Conservation (phyloP, 2,329 filamentous ascomycete species). For the Claviceps capensis region DNA sequence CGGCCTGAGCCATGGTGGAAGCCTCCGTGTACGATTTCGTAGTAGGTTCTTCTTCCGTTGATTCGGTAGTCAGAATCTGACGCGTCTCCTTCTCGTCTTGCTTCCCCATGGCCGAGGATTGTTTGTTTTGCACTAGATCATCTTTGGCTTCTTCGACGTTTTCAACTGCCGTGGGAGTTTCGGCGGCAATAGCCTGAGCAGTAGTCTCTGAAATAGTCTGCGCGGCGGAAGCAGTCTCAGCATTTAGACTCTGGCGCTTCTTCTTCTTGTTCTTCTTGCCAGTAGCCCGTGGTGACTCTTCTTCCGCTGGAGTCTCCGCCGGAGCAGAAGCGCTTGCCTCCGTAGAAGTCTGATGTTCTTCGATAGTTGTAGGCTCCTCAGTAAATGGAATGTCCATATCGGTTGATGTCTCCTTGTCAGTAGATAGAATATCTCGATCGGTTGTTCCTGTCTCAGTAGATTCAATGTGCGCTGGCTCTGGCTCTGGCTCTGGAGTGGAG, state of each 20-base stretch:
- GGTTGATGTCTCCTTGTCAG: neutral
- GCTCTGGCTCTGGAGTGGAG: neutral
- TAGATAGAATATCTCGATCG: neutral
- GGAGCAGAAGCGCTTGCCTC: neutral
- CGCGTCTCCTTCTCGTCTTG: conserved; percentile 8
- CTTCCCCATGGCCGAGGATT: conserved; percentile 3
- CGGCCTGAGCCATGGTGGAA: neutral
- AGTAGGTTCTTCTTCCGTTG: neutral
- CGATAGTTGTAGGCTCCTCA: conserved; percentile 2
- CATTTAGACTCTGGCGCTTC: conserved; percentile 5
- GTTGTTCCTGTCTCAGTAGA: neutral
- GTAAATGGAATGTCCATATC: neutral
- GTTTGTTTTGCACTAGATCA: neutral
- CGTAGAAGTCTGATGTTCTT: neutral
- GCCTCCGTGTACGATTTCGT: neutral
- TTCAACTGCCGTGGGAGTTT: neutral
- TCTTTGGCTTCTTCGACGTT: neutral
- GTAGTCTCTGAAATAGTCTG: neutral
- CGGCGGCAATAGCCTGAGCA: neutral
- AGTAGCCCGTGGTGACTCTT: conserved; percentile 2
- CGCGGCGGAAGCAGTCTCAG: neutral
- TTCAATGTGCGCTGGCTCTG: conserved; percentile 3
- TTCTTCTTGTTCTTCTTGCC: conserved; percentile 10
- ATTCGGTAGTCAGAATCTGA: neutral
- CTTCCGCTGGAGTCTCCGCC: neutral